These are phyloP conservation scores for Sporothrix pseudoabietina DNA, from an alignment of 2,329 filamentous ascomycete genomes.

Conservation along the genomic window DNA sequence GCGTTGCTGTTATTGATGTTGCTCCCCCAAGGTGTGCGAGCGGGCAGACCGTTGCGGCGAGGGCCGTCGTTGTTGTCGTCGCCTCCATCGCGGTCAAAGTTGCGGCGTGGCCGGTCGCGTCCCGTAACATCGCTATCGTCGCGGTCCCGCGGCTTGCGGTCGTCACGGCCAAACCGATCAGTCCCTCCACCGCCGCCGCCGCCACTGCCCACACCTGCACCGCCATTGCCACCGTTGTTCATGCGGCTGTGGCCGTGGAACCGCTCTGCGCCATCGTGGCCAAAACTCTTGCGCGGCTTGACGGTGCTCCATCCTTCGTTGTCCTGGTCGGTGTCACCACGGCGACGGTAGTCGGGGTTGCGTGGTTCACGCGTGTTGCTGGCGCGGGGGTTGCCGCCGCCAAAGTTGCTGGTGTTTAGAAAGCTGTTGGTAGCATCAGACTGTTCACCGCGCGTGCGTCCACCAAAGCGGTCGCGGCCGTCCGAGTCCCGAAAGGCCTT, in stretches of 20 bases:
- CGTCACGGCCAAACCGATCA: conserved; percentile 62
- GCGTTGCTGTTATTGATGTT: conserved; percentile 47
- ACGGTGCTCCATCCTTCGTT: conserved; percentile 74
- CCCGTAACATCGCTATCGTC: conserved; percentile 43
- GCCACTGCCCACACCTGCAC: conserved; percentile 45
- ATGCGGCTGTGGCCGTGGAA: conserved; percentile 59
- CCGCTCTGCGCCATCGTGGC: conserved; percentile 70
- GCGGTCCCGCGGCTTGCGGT: conserved; percentile 53
- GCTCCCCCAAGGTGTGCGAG: conserved; percentile 73
- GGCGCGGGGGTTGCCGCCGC: conserved; percentile 51
- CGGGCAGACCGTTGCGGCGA: conserved; percentile 63
- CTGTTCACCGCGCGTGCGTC: conserved; percentile 50
- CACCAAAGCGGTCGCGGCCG: conserved; percentile 59
- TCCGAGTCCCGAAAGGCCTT: conserved; percentile 53
- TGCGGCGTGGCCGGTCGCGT: conserved; percentile 42
- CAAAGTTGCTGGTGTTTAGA: conserved; percentile 43
- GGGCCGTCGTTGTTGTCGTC: conserved; percentile 56
- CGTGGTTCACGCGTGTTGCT: conserved; percentile 49
- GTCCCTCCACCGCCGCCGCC: conserved; percentile 41
- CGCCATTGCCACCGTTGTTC: conserved; percentile 55
- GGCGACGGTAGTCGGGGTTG: conserved; percentile 54
- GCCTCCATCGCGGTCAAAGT: conserved; percentile 39
- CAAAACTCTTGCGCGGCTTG: conserved; percentile 73
- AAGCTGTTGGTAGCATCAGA: conserved; percentile 7
- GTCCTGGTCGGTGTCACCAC: conserved; percentile 60